phyloP scores from a whole-genome alignment of 169 alveolate species.

The Nephromyces sp. region DNA sequence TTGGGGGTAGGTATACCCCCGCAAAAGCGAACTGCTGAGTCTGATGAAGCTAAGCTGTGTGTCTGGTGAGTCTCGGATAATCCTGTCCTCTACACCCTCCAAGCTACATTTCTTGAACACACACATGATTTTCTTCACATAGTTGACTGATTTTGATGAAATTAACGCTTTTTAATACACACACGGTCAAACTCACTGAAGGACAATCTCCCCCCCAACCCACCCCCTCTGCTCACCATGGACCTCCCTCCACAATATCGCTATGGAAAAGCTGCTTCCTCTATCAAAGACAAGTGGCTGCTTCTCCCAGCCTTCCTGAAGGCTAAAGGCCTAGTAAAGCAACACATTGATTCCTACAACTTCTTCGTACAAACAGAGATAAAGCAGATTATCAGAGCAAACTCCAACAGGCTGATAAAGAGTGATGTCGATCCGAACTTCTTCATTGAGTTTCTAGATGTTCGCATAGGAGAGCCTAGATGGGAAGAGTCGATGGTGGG shows the following conservation, averaged over 20 bases:
- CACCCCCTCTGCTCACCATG: too few species aligned
- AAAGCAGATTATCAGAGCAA: slow-evolving; percentile 72
- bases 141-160: too few species aligned
- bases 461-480: slow-evolving; percentile 74
- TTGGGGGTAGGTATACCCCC: too few species aligned
- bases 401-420: slow-evolving; percentile 54
- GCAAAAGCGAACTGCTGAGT: too few species aligned
- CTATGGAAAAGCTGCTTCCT: slow-evolving; percentile 5
- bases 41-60: too few species aligned
- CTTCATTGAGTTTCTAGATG: slow-evolving; percentile 61
- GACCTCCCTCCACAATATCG: neutral
- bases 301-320: slow-evolving; percentile 76
- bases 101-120: too few species aligned
- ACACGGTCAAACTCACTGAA: too few species aligned
- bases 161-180: too few species aligned
- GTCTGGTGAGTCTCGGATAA: too few species aligned
- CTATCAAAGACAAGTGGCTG: slow-evolving; percentile 71
- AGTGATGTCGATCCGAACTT: slow-evolving; percentile 66
- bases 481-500: slow-evolving; percentile 64
- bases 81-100: too few species aligned
- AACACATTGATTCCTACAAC: slow-evolving; percentile 81
- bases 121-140: too few species aligned
- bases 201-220: too few species aligned
- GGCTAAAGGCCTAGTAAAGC: slow-evolving; percentile 80
- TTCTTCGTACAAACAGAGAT: slow-evolving; percentile 74